Conservation (phyloP, 2,329 filamentous ascomycete species). For the Fusarium sp. region DNA sequence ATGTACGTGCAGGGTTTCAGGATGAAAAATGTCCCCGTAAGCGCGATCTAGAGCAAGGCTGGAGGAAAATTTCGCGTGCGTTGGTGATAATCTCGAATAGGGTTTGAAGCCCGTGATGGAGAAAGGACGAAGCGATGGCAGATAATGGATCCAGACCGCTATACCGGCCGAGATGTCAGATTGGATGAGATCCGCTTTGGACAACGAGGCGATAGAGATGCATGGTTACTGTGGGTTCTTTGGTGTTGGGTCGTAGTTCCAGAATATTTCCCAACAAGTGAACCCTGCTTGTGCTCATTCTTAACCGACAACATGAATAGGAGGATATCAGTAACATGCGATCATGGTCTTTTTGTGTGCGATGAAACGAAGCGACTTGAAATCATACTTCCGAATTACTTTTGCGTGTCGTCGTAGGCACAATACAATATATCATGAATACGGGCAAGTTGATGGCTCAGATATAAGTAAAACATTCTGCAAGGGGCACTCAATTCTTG, state of each 20-base stretch:
- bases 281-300: slow-evolving; percentile 17
- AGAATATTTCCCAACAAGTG: slow-evolving; percentile 39
- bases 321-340: slow-evolving; percentile 21
- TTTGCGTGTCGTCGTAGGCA: background rate
- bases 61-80: slow-evolving; percentile 19
- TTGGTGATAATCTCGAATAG: slow-evolving; percentile 37
- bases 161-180: slow-evolving; percentile 41
- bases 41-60: slow-evolving; percentile 28
- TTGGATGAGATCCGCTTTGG: slow-evolving; percentile 33
- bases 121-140: slow-evolving; percentile 19
- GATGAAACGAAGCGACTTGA: slow-evolving; percentile 17
- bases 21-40: slow-evolving; percentile 34
- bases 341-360: slow-evolving; percentile 1
- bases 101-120: slow-evolving; percentile 40
- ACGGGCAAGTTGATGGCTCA: slow-evolving; percentile 7
- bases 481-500: no score
- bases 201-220: slow-evolving; percentile 25
- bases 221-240: slow-evolving; percentile 29
- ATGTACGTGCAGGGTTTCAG: slow-evolving; percentile 36
- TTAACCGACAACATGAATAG: slow-evolving; percentile 14
- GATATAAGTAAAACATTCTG: slow-evolving; percentile 1
- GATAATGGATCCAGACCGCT: slow-evolving; percentile 17
- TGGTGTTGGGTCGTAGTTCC: slow-evolving; percentile 28
- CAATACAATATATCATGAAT: slow-evolving; percentile 5
- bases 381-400: background rate